A percentile compares a stretch with the other conserved stretches of the same genome.
Conservation (phyloP, 2,329 filamentous ascomycete genomes). For the Cercospora zeina region DNA sequence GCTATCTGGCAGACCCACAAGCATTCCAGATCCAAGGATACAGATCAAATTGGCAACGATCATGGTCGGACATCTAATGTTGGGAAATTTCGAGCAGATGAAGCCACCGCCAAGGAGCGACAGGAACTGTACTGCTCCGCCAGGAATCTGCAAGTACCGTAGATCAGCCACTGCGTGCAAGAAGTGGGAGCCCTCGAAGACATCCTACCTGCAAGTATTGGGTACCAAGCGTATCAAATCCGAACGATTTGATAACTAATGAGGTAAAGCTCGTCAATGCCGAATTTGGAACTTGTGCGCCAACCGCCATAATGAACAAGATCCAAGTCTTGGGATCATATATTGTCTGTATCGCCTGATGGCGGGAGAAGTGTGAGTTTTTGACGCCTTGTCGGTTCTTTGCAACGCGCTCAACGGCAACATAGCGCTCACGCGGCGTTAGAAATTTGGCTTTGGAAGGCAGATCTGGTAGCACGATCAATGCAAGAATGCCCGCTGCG, state of each 20-base stretch:
- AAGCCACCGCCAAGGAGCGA: slow-evolving; percentile 54
- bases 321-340: slow-evolving; percentile 62
- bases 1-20: slow-evolving; percentile 53
- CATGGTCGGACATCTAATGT: slow-evolving; percentile 57
- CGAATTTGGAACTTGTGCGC: slow-evolving; percentile 58
- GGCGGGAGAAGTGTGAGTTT: slow-evolving; percentile 49
- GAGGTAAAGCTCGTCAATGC: slow-evolving; percentile 57
- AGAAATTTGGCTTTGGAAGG: slow-evolving; percentile 27
- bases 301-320: slow-evolving; percentile 56
- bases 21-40: slow-evolving; percentile 54
- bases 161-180: neutral
- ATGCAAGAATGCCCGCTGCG: slow-evolving; percentile 41
- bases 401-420: slow-evolving; percentile 55
- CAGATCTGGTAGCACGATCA: slow-evolving; percentile 30
- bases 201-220: slow-evolving; percentile 56
- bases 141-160: slow-evolving; percentile 49
- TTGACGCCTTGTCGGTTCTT: slow-evolving; percentile 57
- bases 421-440: slow-evolving; percentile 22
- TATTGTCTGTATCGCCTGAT: slow-evolving; percentile 51
- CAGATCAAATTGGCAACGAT: slow-evolving; percentile 57
- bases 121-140: slow-evolving; percentile 59
- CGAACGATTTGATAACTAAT: slow-evolving; percentile 52
- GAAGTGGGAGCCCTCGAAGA: neutral
- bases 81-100: slow-evolving; percentile 56
- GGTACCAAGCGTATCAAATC: slow-evolving; percentile 53